These are phyloP conservation scores for Candida qinlingensis DNA, from an alignment of 805 yeast species.

Conservation along the genomic window DNA sequence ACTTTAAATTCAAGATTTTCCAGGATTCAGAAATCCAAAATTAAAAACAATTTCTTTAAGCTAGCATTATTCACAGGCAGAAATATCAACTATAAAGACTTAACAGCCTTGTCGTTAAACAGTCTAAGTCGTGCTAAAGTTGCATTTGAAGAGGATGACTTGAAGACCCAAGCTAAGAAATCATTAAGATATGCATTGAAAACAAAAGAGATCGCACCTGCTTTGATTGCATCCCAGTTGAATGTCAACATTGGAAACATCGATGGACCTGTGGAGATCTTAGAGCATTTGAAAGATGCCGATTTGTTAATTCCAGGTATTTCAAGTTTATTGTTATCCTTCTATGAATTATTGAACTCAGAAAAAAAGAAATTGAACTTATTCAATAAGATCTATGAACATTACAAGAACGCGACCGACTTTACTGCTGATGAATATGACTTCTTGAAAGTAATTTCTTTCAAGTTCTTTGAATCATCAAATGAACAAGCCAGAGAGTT, in stretches of 20 bases:
- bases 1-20: slow-evolving; percentile 20
- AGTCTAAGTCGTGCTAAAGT: slow-evolving; percentile 15
- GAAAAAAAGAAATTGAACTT: slow-evolving; percentile 28
- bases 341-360: slow-evolving; percentile 44
- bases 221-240: slow-evolving; percentile 32
- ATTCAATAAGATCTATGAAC: slow-evolving; percentile 27
- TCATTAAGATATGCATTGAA: slow-evolving; percentile 30
- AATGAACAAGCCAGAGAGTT: slow-evolving; percentile 8
- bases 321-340: slow-evolving; percentile 41
- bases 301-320: slow-evolving; percentile 38
- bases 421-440: slow-evolving; percentile 20
- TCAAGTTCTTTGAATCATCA: slow-evolving; percentile 28
- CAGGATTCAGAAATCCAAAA: slow-evolving; percentile 13
- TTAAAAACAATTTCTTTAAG: slow-evolving; percentile 19
- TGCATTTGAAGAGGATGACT: slow-evolving; percentile 11
- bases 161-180: slow-evolving; percentile 24
- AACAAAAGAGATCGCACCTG: slow-evolving; percentile 27
- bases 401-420: slow-evolving; percentile 12
- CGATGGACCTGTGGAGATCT: slow-evolving; percentile 30
- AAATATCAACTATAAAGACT: slow-evolving; percentile 11
- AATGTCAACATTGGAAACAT: slow-evolving; percentile 25
- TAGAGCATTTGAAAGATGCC: slow-evolving; percentile 29
- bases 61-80: slow-evolving; percentile 18
- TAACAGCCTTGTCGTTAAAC: slow-evolving; percentile 11
- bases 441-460: slow-evolving; percentile 29